phyloP scores from a whole-genome alignment of 2,329 filamentous ascomycete genomes.

The Ceratocystiopsis sp. region DNA sequence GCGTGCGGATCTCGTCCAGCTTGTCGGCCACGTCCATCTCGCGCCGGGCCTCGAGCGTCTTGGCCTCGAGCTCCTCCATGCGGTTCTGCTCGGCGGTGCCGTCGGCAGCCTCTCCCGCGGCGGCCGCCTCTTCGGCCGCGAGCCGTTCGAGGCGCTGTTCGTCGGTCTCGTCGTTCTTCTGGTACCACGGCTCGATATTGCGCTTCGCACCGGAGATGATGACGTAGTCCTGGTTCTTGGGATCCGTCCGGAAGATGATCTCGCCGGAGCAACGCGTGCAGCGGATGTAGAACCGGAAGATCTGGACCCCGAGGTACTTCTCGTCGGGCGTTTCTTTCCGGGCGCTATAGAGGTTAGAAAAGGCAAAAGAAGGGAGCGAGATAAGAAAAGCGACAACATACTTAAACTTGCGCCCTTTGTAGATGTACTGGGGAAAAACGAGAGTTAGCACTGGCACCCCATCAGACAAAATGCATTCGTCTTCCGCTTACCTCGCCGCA shows the following conservation, averaged over 20 bases:
- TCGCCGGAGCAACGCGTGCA: conserved; percentile 76
- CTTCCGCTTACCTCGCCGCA: conserved; percentile 12
- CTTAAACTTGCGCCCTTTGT: conserved; percentile 73
- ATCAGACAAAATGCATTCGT: too few species aligned
- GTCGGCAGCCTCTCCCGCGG: conserved; percentile 41
- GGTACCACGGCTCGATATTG: conserved; percentile 84
- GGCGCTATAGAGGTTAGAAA: conserved; percentile 22
- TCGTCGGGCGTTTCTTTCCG: conserved; percentile 86
- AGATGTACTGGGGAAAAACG: conserved; percentile 11
- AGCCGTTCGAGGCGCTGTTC: conserved; percentile 74
- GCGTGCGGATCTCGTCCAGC: conserved; percentile 79
- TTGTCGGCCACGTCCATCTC: conserved; percentile 97
- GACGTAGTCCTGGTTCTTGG: conserved; percentile 74
- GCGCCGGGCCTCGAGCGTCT: conserved; percentile 78
- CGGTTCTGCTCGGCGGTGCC: conserved; percentile 55
- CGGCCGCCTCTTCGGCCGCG: conserved; percentile 55
- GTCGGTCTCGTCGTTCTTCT: conserved; percentile 56
- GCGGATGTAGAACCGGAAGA: conserved; percentile 79
- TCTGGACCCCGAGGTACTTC: conserved; percentile 74
- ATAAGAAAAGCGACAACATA: background rate
- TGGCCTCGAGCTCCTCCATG: conserved; percentile 89
- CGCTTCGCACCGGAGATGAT: conserved; percentile 67
- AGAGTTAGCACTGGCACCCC: too few species aligned
- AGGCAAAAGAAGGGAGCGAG: too few species aligned
- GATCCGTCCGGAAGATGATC: conserved; percentile 88